Percentiles rank a stretch among this genome's conserved stretches.
These are phyloP conservation scores for Pseudopyrenochaeta lycopersici DNA, from an alignment of 2,329 filamentous ascomycete genomes.

Conservation along the genomic window DNA sequence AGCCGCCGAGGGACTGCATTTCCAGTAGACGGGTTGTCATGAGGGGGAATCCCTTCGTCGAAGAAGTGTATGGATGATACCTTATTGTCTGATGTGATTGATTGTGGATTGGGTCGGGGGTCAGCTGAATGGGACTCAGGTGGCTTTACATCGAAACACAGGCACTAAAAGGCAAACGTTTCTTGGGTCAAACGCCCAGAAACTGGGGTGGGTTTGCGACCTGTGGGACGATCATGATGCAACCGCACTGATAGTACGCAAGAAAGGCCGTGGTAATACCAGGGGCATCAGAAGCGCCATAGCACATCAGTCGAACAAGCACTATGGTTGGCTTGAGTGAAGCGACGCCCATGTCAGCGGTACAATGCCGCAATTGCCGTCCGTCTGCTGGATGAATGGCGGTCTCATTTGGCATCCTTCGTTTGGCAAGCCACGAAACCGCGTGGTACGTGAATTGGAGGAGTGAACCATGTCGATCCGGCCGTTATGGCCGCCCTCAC, in stretches of 20 bases:
- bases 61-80: neutral
- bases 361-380: neutral
- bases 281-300: neutral
- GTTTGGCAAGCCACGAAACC: neutral
- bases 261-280: neutral
- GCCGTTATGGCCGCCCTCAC: no score
- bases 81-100: neutral
- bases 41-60: neutral
- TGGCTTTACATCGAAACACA: no score
- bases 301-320: neutral
- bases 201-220: no score
- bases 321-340: neutral
- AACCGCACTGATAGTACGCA: neutral
- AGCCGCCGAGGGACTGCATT: conserved; percentile 1
- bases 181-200: no score
- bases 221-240: neutral
- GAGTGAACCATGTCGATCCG: no score
- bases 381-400: neutral
- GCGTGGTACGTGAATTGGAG: neutral
- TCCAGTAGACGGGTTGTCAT: conserved; percentile 9
- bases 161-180: no score
- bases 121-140: neutral
- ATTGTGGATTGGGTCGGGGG: neutral
- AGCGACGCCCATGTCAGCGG: neutral
- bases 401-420: neutral